Percentiles rank a stretch among this genome's conserved stretches.
Conservation (phyloP, 2,329 filamentous ascomycete genomes). For the Simplicillium sp. region DNA sequence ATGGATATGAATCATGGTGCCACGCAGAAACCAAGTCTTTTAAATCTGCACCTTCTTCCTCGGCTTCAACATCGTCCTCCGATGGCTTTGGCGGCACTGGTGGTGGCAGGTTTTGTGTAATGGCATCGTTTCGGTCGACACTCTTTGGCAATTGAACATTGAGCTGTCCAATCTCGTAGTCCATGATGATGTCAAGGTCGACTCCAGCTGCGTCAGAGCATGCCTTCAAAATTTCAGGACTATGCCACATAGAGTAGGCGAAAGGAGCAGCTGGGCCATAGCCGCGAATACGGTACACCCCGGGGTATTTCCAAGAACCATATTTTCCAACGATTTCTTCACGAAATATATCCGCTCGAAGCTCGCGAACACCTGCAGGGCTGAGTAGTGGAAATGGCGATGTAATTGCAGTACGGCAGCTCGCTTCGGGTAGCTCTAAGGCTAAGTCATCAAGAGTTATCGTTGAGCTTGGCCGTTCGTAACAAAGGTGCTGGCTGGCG, state of each 20-base stretch:
- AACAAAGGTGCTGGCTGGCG: constrained; percentile 3
- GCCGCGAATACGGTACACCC: constrained; percentile 6
- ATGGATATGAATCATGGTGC: background rate
- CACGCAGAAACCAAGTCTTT: background rate
- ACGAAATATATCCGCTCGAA: constrained; percentile 5
- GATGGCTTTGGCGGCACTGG: background rate
- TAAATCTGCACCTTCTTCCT: background rate
- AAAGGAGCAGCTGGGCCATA: constrained; percentile 3
- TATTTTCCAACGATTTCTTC: constrained; percentile 5
- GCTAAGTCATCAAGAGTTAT: constrained; percentile 5
- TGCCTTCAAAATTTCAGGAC: background rate
- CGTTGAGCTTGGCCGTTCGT: constrained; percentile 1
- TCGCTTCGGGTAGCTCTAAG: constrained; percentile 3
- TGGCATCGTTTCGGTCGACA: background rate
- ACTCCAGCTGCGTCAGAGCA: background rate
- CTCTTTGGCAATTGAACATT: background rate
- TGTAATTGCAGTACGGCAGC: constrained; percentile 5
- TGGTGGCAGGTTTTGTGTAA: background rate
- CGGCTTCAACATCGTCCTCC: background rate
- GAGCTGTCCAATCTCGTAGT: background rate
- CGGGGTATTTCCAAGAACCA: constrained; percentile 7
- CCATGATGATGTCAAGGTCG: background rate
- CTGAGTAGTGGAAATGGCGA: constrained; percentile 4
- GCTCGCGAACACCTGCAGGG: constrained; percentile 2
- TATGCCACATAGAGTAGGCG: background rate